Percentiles rank a stretch among this genome's conserved stretches.
Evolutionary conservation across 805 yeast genomes (phyloP).

Genomic region (Wickerhamiella occidentalis): DNA sequence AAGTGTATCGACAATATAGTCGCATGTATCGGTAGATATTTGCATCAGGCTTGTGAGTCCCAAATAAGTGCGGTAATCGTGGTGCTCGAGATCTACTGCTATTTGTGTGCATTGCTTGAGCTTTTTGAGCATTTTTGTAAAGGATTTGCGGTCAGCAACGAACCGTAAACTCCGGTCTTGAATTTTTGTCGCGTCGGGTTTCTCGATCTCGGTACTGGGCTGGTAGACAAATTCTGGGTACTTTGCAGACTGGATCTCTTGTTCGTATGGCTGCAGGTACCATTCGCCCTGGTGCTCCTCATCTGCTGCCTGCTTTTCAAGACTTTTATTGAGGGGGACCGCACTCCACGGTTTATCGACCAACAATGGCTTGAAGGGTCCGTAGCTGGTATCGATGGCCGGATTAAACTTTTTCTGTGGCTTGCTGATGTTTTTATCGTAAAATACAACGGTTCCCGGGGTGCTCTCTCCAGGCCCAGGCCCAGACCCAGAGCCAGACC

Average conservation of each 20-base stretch:
- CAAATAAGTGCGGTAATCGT: conserved; percentile 77
- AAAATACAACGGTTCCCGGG: conserved; percentile 12
- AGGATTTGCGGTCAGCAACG: conserved; percentile 49
- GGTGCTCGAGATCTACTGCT: conserved; percentile 95
- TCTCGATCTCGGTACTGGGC: conserved; percentile 37
- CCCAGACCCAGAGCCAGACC: not conserved
- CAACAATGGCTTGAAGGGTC: conserved; percentile 70
- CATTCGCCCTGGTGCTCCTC: conserved; percentile 37
- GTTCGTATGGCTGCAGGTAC: conserved; percentile 68
- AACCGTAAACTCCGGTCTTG: conserved; percentile 31
- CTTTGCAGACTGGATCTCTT: conserved; percentile 56
- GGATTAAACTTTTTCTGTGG: conserved; percentile 35
- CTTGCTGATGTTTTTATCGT: conserved; percentile 26
- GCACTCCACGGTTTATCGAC: conserved; percentile 60
- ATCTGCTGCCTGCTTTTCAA: conserved; percentile 29
- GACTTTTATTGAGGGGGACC: conserved; percentile 41
- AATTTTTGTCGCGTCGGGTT: conserved; percentile 42
- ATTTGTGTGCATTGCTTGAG: conserved; percentile 45
- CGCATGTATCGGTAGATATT: conserved; percentile 66
- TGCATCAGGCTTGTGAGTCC: conserved; percentile 93
- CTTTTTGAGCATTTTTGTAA: conserved; percentile 43
- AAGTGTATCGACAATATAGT: conserved; percentile 79
- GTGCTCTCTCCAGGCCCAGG: not conserved
- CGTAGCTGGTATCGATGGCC: conserved; percentile 56
- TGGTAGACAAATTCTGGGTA: conserved; percentile 51